Evolutionary conservation across 148 eudicot species (phyloP), one percentile per base, ranked within the genome.

Genomic region (Rhododendron simsii): DNA sequence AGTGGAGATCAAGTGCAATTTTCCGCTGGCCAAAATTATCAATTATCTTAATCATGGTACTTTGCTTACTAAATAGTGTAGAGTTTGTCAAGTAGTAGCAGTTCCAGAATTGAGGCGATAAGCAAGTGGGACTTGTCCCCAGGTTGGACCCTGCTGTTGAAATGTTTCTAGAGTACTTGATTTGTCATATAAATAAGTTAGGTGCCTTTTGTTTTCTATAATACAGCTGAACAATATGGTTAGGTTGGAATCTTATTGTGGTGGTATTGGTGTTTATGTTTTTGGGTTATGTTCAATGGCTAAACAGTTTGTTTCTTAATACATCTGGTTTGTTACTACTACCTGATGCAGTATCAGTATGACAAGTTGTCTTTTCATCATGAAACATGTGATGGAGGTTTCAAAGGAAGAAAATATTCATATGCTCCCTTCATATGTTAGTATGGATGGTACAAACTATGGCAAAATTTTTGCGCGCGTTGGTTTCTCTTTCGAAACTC

Each of bases 121-220:
- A 83, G 53, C 78, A 83, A 65, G 73, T 71, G 78, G 85, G 85
- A 71, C 61, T 83, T 51, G 30, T 57, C 51, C 79, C 79, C n/a
- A 10, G 48, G 57, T 47, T 84, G 23, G 44, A 71, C 79, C 47
- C 50, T 84, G 79, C 85, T 50, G 39, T 50, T 74, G 86, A 30
- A 73, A 30, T 84, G 21, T 84, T 37, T 55, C 57, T 35, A 76
- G 76, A 84, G 79, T 84, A 73, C 37, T 73, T 41, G 18, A 75
- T 23, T 2, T 84, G 86, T 84, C 55, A 73, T 21, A 73, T 84
- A 84, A 71, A 84, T 74, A 83, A 84, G 39, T 84, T 48, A 84
- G 86, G 76, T 74, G 80, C 21, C 0, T 84, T 20, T 83, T 65
- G 47, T 55, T 26, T 67, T 83, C 37, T 47, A 48, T 28, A 83